Conservation (phyloP, 2,329 filamentous ascomycete species). For the Ceratocystis cubensis region DNA sequence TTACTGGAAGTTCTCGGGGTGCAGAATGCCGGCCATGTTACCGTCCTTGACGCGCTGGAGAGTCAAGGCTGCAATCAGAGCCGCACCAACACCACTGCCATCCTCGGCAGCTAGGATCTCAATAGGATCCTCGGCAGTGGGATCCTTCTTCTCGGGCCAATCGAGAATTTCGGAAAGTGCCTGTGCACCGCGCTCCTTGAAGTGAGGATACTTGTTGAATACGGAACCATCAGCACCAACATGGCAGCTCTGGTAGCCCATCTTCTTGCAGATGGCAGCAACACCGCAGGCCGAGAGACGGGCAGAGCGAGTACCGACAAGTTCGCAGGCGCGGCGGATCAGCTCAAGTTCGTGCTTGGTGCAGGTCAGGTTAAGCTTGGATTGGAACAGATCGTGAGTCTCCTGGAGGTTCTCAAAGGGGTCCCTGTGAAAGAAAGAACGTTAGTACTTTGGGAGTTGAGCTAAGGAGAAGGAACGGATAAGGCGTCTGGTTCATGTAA, state of each 20-base stretch:
- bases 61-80: conserved; percentile 70
- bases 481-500: not conserved
- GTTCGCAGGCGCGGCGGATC: conserved; percentile 73
- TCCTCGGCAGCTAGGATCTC: conserved; percentile 86
- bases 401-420: conserved; percentile 91
- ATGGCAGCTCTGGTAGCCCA: conserved; percentile 74
- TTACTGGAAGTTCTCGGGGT: conserved; percentile 46
- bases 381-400: conserved; percentile 68
- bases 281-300: conserved; percentile 90
- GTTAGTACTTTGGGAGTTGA: not conserved
- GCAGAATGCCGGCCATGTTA: conserved; percentile 51
- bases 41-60: conserved; percentile 51
- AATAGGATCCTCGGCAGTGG: conserved; percentile 71
- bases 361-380: conserved; percentile 57
- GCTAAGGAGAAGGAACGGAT: not conserved
- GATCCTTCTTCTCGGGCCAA: conserved; percentile 54
- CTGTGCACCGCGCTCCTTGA: conserved; percentile 81
- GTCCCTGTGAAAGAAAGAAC: conserved; percentile 43
- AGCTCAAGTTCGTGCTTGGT: conserved; percentile 76
- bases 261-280: conserved; percentile 94
- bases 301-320: conserved; percentile 89
- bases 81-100: conserved; percentile 71
- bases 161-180: conserved; percentile 91
- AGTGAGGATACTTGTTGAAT: conserved; percentile 98
- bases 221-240: conserved; percentile 95